These are phyloP conservation scores for Chaetomium sp. DNA, from an alignment of 2,329 filamentous ascomycete species.

Conservation along the genomic window DNA sequence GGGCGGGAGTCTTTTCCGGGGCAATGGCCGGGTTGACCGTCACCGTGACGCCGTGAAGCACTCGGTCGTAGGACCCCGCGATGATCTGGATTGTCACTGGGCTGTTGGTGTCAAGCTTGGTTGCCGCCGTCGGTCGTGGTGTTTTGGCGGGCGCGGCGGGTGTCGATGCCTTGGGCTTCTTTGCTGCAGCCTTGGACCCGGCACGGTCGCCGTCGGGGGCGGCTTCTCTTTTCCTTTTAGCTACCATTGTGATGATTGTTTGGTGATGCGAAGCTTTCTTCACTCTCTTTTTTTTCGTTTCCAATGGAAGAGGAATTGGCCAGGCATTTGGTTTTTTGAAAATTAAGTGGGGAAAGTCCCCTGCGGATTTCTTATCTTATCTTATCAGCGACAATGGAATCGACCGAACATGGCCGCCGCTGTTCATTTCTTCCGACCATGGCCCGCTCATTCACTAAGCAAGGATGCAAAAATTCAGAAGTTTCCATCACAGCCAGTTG, in stretches of 20 bases:
- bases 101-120: slow-evolving; percentile 22
- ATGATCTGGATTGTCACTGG: slow-evolving; percentile 72
- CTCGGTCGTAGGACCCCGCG: slow-evolving; percentile 87
- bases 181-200: slow-evolving; percentile 13
- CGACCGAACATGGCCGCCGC: too few relatives aligned
- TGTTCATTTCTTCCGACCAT: too few relatives aligned
- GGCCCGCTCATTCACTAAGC: too few relatives aligned
- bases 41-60: slow-evolving; percentile 86
- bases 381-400: slow-evolving; percentile 9
- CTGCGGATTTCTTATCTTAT: slow-evolving; percentile 3
- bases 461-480: not conserved
- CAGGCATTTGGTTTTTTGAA: slow-evolving; percentile 5
- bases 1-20: not conserved
- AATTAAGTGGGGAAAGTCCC: slow-evolving; percentile 11
- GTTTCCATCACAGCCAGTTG: not conserved
- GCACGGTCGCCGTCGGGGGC: slow-evolving; percentile 14
- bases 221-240: slow-evolving; percentile 28
- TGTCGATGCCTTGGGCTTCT: slow-evolving; percentile 17
- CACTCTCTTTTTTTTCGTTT: not conserved
- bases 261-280: not conserved
- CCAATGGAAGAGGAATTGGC: not conserved
- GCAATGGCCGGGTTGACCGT: slow-evolving; percentile 36
- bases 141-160: not conserved
- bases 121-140: slow-evolving; percentile 8
- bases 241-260: slow-evolving; percentile 19